Evolutionary conservation across 2,329 filamentous ascomycete genomes (phyloP).

Genomic region (Metarhizium guizhouense): DNA sequence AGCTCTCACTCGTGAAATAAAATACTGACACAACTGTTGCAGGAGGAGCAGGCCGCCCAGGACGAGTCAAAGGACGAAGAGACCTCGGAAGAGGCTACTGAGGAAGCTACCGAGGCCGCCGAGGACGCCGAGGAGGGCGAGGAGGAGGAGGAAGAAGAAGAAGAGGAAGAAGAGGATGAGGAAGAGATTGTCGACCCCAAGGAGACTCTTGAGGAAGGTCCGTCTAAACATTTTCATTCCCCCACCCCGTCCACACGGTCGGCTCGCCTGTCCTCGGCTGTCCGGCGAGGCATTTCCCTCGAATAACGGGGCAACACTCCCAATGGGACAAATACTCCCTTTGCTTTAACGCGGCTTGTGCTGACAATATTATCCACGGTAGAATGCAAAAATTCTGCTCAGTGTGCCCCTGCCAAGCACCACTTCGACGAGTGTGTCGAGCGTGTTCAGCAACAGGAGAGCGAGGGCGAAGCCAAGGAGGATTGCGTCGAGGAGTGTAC

Average conservation of each 20-base stretch:
- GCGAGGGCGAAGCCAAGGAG: constrained; percentile 68
- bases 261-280: constrained; percentile 1
- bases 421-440: constrained; percentile 98
- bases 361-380: constrained; percentile 5
- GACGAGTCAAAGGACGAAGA: constrained; percentile 44
- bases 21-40: neutral
- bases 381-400: constrained; percentile 85
- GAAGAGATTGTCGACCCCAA: constrained; percentile 83
- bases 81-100: constrained; percentile 15
- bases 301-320: neutral
- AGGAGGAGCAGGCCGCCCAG: constrained; percentile 33
- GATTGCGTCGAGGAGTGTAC: constrained; percentile 99
- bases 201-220: constrained; percentile 85
- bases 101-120: constrained; percentile 25
- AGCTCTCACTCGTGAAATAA: neutral
- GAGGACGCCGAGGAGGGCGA: constrained; percentile 40
- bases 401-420: constrained; percentile 86
- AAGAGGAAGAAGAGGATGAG: constrained; percentile 67
- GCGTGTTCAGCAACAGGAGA: constrained; percentile 62
- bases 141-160: constrained; percentile 51
- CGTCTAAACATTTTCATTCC: constrained; percentile 26
- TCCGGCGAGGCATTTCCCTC: neutral
- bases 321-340: neutral
- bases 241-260: neutral
- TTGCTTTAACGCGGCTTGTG: neutral